Conservation (phyloP, 306 rosid genomes). For the Ammopiptanthus mongolicus region DNA sequence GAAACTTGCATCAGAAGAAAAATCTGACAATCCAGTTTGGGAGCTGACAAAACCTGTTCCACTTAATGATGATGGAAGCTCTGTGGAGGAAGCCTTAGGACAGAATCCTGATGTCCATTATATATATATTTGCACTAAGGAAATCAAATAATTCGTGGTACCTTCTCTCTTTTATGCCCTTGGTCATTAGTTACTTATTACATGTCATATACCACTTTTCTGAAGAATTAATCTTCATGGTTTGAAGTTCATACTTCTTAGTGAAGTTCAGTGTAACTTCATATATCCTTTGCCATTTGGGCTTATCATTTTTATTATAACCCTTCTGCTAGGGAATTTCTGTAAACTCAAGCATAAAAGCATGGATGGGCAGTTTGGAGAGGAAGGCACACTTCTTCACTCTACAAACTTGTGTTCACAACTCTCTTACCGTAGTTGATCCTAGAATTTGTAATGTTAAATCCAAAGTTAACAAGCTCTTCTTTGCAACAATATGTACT, state of each 20-base stretch:
- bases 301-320: conserved; percentile 5
- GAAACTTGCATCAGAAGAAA: conserved; percentile 54
- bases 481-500: neutral
- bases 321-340: conserved; percentile 32
- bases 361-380: conserved; percentile 12
- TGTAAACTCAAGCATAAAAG: conserved; percentile 9
- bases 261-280: neutral
- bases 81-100: conserved; percentile 60
- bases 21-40: conserved; percentile 47
- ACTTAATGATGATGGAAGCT: conserved; percentile 53
- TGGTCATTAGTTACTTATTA: neutral
- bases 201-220: neutral
- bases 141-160: conserved; percentile 9
- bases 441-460: conserved; percentile 3
- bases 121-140: conserved; percentile 76
- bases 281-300: neutral
- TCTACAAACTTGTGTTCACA: conserved; percentile 15
- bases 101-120: conserved; percentile 68
- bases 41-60: conserved; percentile 73
- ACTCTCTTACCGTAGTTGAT: conserved; percentile 5
- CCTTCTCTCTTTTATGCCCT: neutral
- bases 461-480: neutral
- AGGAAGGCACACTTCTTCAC: conserved; percentile 20
- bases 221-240: neutral
- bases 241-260: neutral